Evolutionary conservation across 306 rosid genomes (phyloP).

Genomic region (Vigna reflexopilosa): DNA sequence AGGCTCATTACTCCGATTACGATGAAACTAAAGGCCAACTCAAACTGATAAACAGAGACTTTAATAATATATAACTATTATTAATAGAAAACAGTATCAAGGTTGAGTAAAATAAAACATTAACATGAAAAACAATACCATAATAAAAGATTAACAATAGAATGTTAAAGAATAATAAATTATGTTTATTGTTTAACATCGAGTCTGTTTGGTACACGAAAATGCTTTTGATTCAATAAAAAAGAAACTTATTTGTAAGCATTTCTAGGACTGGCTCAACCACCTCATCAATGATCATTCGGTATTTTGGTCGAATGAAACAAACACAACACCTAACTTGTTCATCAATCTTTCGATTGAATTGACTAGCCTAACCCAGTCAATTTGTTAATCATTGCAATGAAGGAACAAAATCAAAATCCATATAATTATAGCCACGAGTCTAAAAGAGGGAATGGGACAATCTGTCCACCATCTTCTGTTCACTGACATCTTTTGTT

Average conservation of each 20-base stretch:
- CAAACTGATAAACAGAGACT: not conserved
- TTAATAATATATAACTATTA: not conserved
- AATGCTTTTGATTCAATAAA: not conserved
- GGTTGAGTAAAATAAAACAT: not conserved
- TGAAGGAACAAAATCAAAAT: constrained; percentile 14
- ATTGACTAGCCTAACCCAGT: not conserved
- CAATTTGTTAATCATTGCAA: not conserved
- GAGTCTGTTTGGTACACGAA: not conserved
- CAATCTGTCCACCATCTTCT: constrained; percentile 19
- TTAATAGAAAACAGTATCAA: not conserved
- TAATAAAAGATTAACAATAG: not conserved
- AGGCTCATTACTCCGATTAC: not conserved
- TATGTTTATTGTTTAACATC: not conserved
- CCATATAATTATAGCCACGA: not conserved
- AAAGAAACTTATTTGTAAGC: not conserved
- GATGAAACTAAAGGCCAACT: not conserved
- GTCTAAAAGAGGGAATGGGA: not conserved
- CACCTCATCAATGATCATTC: not conserved
- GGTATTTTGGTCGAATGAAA: not conserved
- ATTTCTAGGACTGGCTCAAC: not conserved
- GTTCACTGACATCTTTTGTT: constrained; percentile 7
- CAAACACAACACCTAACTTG: not conserved
- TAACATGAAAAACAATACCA: not conserved
- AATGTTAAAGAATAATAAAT: not conserved
- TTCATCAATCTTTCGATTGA: not conserved